Conservation (phyloP, 176 grass and related monocot species). For the Miscanthus lutarioriparius region DNA sequence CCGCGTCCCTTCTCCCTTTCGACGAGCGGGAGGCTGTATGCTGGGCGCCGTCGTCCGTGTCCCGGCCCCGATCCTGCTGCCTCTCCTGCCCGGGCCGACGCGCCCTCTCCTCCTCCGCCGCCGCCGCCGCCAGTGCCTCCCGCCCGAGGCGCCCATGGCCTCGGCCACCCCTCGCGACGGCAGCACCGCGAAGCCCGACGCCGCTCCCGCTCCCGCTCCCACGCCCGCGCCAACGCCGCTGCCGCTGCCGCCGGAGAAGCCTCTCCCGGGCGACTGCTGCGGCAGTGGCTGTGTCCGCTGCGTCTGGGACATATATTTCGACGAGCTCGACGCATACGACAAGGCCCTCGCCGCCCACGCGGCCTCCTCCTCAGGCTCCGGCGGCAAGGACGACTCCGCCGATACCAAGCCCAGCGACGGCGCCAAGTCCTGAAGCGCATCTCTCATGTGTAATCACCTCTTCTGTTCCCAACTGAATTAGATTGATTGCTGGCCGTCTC, state of each 20-base stretch:
- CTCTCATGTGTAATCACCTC: conserved; percentile 1
- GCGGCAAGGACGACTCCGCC: conserved; percentile 24
- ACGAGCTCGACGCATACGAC: conserved; percentile 77
- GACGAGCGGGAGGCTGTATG: conserved; percentile 14
- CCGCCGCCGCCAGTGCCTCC: conserved; percentile 9
- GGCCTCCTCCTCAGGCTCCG: conserved; percentile 19
- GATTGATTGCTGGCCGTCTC: background rate
- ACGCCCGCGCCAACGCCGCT: background rate
- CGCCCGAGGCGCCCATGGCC: conserved; percentile 43
- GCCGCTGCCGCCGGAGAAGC: conserved; percentile 80
- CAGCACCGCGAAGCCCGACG: conserved; percentile 31
- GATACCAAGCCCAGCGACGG: conserved; percentile 12
- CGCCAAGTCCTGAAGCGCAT: conserved; percentile 22
- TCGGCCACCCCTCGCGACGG: conserved; percentile 13
- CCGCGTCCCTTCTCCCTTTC: background rate
- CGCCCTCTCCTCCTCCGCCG: conserved; percentile 28
- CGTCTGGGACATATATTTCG: conserved; percentile 93
- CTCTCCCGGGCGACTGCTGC: conserved; percentile 92
- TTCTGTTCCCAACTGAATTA: background rate
- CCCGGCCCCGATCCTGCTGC: conserved; percentile 47
- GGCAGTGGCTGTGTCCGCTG: conserved; percentile 92
- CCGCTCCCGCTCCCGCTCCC: conserved; percentile 22
- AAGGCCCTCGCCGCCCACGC: conserved; percentile 49
- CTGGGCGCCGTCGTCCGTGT: conserved; percentile 46
- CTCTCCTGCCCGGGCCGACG: conserved; percentile 24